Base-by-base conservation (phyloP, 108 stramenopile species). In the Cyclostephanos tholiformis region DNA sequence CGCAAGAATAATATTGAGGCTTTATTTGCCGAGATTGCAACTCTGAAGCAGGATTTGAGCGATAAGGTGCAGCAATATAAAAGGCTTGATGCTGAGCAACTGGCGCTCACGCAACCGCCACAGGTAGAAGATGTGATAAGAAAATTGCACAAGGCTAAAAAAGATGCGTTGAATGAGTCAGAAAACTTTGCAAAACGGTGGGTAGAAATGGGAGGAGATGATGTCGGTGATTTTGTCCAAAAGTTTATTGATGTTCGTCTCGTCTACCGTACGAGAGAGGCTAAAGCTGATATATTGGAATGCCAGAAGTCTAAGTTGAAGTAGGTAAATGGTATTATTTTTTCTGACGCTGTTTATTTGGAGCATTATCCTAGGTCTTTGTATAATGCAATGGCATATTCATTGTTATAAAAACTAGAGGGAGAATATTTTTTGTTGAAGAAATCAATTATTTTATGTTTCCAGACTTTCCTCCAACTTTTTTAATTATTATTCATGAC, bases 121-220 rank as follows among this genome's bases (percentile, higher is more conserved):
- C 84, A 89, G 53, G 38, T 63, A 9, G 63, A 68, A 6, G 52
- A 61, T 6, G 75, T 80, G 2, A 65, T 88, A 20, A 43, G 56
- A 52, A 58, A 87, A 49, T 73, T 94, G 23, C 82, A 76, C 11
- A 65, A 74, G 32, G 89, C 82, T 14, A 89, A 87, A 56, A 88
- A 84, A 65, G 79, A 86, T 35, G 85, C 89, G 17, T 87, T 82
- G 63, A 84, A 85, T 10, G 76, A 85, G 53, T 86, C 88, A 26
- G 91, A 94, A 62, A 67, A 63, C 59, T 56, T 88, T 20, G 93
- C 93, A 12, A 82, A 89, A 36, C 81, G 79, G 10, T 94, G 93
- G 93, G 63, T 91, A 4, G 88, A 91, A 48, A 36, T 76, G 16
- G 85, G 82, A 30, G 75, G 57, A 25, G 51, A 58, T 22, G 77